Base-by-base conservation (phyloP, 768 basidiomycete species). In the Pholiota conissans region DNA sequence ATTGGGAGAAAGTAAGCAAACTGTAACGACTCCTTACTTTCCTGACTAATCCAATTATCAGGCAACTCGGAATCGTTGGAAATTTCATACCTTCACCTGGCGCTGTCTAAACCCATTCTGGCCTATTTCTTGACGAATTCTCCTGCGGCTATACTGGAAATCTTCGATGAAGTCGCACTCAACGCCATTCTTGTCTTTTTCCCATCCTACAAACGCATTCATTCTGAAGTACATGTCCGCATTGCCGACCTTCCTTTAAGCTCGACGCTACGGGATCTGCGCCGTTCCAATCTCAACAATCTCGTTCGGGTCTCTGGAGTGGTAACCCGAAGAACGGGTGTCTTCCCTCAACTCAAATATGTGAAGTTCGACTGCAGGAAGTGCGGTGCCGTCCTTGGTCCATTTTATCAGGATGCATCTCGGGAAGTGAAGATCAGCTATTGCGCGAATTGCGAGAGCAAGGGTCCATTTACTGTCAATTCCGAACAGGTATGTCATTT, bases 341-440 rank as follows among this genome's bases (percentile, higher is more conserved):
- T 99, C 9, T 98, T 98, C 74, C 97, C 97, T n/a, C 97, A 99
- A 72, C 78, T 99, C 58, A 98, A 99, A 76, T 97, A 98, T 67
- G 95, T 99, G 72, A 98, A 98, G 71, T 99, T 99, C 66, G 94
- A 98, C 71, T 99, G 97, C 73, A 83, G 83, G 55, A 98, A 96
- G 71, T 99, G 97, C 65, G 89, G 90, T 16, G 90, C 87, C n/a
- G 86, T 93, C 26, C 79, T 98, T 14, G 97, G 97, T 13, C 97
- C 97, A 0, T 98, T 98, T 78, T 96, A 94, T 71, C 97, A 99
- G 77, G 97, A 98, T 72, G 93, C 94, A 6, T 90, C 89, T 34
- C 91, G 85, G 73, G 97, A 99, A 71, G 87, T 98, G 56, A 91
- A 84, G 73, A 90, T 98, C 71, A 95, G 90, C 67, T 97, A 89